phyloP scores from a whole-genome alignment of 2,329 filamentous ascomycete genomes.

The Triangularia setosa region DNA sequence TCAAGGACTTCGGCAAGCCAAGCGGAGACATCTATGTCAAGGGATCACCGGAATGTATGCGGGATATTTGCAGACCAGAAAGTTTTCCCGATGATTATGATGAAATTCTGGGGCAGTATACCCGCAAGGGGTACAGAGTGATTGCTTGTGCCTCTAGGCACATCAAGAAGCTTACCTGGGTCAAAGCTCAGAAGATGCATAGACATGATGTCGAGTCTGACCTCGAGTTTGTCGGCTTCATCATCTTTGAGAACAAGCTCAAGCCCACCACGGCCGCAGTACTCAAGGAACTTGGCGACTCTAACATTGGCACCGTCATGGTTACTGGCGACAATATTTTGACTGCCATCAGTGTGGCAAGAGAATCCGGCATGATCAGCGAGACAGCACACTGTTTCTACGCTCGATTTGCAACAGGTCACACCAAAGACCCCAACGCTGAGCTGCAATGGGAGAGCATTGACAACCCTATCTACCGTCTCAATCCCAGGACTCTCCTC shows the following conservation, averaged over 20 bases:
- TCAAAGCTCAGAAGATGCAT: constrained; percentile 91
- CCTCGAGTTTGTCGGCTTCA: constrained; percentile 89
- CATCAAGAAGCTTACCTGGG: constrained; percentile 82
- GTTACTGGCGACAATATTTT: constrained; percentile 97
- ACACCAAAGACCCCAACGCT: constrained; percentile 68
- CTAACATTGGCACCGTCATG: constrained; percentile 89
- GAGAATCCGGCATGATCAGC: constrained; percentile 82
- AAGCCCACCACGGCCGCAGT: constrained; percentile 82
- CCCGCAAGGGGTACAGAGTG: constrained; percentile 91
- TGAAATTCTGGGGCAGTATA: constrained; percentile 83
- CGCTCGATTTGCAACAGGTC: constrained; percentile 79
- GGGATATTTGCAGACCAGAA: constrained; percentile 80
- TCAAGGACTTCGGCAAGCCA: constrained; percentile 79
- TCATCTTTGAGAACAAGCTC: constrained; percentile 97
- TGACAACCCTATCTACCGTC: constrained; percentile 73
- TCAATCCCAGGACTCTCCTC: constrained; percentile 75
- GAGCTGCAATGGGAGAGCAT: constrained; percentile 87
- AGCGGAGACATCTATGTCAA: constrained; percentile 91
- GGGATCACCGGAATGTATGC: constrained; percentile 94
- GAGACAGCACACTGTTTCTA: constrained; percentile 85
- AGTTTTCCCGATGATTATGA: constrained; percentile 82
- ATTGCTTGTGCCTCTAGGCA: constrained; percentile 93
- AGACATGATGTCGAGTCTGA: constrained; percentile 78
- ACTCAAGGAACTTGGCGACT: constrained; percentile 74
- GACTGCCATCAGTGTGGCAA: constrained; percentile 90